Evolutionary conservation across 345 rosid genomes (phyloP).

Genomic region (Camelina hispida): DNA sequence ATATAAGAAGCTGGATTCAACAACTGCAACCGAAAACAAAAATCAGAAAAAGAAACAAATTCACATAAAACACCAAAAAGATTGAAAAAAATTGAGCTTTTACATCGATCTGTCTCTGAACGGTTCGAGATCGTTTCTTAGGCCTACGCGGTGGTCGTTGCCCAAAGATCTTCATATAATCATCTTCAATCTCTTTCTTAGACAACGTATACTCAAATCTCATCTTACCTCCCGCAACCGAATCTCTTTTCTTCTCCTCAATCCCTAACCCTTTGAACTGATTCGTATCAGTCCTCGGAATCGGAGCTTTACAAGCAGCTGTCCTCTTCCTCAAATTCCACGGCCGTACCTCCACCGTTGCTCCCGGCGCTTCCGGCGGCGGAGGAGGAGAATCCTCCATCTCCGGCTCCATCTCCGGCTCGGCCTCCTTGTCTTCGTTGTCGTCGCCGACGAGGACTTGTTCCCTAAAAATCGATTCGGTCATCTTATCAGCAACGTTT

Average conservation of each 20-base stretch:
- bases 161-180: slow-evolving; percentile 56
- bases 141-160: slow-evolving; percentile 67
- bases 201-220: slow-evolving; percentile 54
- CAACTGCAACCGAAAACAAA: slow-evolving; percentile 48
- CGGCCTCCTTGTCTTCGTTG: slow-evolving; percentile 5
- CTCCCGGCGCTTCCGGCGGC: slow-evolving; percentile 39
- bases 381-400: slow-evolving; percentile 39
- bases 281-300: slow-evolving; percentile 28
- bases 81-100: slow-evolving; percentile 42
- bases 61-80: neutral
- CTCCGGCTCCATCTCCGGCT: slow-evolving; percentile 31
- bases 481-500: slow-evolving; percentile 51
- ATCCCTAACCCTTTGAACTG: slow-evolving; percentile 24
- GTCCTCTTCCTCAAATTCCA: slow-evolving; percentile 88
- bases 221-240: slow-evolving; percentile 46
- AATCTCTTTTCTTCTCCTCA: slow-evolving; percentile 43
- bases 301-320: slow-evolving; percentile 60
- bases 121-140: slow-evolving; percentile 65
- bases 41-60: neutral
- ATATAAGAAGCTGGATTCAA: slow-evolving; percentile 76
- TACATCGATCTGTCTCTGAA: slow-evolving; percentile 81
- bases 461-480: slow-evolving; percentile 43
- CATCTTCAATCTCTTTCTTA: slow-evolving; percentile 79
- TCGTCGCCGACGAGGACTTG: slow-evolving; percentile 33
- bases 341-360: slow-evolving; percentile 51